Evolutionary conservation across 257 asterid genomes (phyloP).

Genomic region (Solanum bulbocastanum): DNA sequence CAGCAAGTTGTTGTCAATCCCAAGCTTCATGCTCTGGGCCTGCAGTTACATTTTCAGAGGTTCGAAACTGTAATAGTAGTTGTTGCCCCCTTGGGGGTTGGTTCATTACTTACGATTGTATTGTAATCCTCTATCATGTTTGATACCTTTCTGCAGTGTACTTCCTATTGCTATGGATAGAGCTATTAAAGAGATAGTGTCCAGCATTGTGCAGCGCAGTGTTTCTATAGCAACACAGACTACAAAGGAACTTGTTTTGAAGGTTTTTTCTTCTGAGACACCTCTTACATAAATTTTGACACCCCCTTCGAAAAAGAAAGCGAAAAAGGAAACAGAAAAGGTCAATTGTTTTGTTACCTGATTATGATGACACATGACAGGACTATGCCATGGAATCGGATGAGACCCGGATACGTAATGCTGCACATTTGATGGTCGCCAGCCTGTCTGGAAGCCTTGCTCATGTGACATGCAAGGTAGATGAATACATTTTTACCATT

Average conservation of each 20-base stretch:
- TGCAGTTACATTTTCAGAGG: slow-evolving; percentile 88
- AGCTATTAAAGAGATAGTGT: slow-evolving; percentile 87
- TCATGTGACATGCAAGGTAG: slow-evolving; percentile 99
- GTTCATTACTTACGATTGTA: neutral
- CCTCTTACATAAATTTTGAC: neutral
- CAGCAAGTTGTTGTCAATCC: slow-evolving; percentile 82
- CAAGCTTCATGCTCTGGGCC: slow-evolving; percentile 60
- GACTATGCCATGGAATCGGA: slow-evolving; percentile 96
- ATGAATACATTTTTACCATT: neutral
- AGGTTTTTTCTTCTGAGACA: slow-evolving; percentile 29
- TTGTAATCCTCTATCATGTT: neutral
- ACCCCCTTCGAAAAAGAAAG: neutral
- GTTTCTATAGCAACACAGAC: slow-evolving; percentile 97
- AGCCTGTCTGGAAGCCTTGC: slow-evolving; percentile 97
- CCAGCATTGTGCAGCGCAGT: slow-evolving; percentile 87
- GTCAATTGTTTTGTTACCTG: neutral
- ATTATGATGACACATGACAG: slow-evolving; percentile 20
- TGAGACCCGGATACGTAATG: slow-evolving; percentile 81
- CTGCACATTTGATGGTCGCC: slow-evolving; percentile 99
- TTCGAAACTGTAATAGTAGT: slow-evolving; percentile 19
- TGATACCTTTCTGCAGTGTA: slow-evolving; percentile 42
- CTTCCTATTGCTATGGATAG: slow-evolving; percentile 91
- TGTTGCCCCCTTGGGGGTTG: neutral
- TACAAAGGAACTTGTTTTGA: slow-evolving; percentile 88
- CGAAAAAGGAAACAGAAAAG: neutral